Evolutionary conservation across 768 basidiomycete genomes (phyloP).

Genomic region (Flagelloscypha sp.): DNA sequence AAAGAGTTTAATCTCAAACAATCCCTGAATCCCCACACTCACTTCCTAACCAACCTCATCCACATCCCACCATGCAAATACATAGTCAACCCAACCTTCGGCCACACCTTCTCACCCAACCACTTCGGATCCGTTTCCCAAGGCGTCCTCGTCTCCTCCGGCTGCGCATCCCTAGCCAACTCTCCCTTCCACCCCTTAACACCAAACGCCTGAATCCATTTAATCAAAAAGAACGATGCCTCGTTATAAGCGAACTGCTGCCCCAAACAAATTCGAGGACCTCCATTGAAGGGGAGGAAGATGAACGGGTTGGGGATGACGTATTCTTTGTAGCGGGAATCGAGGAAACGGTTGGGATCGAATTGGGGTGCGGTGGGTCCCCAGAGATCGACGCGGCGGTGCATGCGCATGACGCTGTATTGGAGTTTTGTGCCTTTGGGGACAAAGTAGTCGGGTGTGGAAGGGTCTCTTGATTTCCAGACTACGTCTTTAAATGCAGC

Average conservation of each 20-base stretch:
- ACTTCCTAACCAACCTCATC: conserved; percentile 24
- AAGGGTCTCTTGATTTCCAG: neutral
- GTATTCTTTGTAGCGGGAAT: conserved; percentile 29
- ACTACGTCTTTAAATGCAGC: neutral
- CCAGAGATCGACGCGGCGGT: conserved; percentile 18
- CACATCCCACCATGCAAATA: conserved; percentile 21
- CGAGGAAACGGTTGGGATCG: conserved; percentile 40
- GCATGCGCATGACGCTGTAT: conserved; percentile 14
- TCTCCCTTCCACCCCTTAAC: conserved; percentile 10
- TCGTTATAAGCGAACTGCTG: conserved; percentile 28
- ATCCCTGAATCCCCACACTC: too few species aligned
- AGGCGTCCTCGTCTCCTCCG: conserved; percentile 20
- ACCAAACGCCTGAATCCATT: conserved; percentile 24
- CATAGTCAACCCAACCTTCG: neutral
- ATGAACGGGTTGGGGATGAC: conserved; percentile 37
- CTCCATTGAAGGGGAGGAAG: conserved; percentile 34
- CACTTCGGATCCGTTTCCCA: conserved; percentile 15
- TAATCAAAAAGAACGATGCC: conserved; percentile 26
- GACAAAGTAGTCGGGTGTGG: neutral
- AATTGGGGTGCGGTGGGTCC: conserved; percentile 26
- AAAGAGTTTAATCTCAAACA: too few species aligned
- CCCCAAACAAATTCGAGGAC: conserved; percentile 33
- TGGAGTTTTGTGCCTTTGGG: conserved; percentile 2
- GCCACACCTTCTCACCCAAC: conserved; percentile 21
- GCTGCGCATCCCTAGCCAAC: conserved; percentile 25